phyloP scores from a whole-genome alignment of 345 rosid species.

The Boechera stricta region DNA sequence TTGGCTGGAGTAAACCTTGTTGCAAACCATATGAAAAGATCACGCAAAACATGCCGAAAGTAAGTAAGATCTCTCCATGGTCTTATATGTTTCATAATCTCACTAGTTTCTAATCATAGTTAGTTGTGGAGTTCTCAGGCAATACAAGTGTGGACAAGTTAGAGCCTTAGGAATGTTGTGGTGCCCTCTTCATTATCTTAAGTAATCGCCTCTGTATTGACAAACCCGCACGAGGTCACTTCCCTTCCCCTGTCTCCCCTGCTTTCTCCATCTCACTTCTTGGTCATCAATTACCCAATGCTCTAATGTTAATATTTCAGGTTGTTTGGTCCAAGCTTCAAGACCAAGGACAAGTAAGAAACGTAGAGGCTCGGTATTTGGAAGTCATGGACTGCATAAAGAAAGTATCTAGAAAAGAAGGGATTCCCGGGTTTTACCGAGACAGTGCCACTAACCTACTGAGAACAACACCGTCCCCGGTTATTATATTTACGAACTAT shows the following conservation, averaged over 20 bases:
- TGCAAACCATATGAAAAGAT: no score
- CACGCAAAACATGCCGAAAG: no score
- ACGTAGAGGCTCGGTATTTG: neutral
- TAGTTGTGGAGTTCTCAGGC: no score
- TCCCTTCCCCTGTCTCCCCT: neutral
- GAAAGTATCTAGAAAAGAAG: no score
- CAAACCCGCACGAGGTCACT: neutral
- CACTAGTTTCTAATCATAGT: no score
- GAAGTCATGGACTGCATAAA: no score
- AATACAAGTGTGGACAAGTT: no score
- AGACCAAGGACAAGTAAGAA: neutral
- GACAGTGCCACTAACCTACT: neutral
- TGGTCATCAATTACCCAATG: neutral
- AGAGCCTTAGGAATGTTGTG: neutral
- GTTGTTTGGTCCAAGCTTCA: neutral
- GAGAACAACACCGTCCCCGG: neutral
- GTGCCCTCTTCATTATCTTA: neutral
- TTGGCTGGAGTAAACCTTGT: no score
- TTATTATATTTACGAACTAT: no score
- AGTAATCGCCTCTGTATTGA: neutral
- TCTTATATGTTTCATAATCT: no score
- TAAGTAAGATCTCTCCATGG: no score
- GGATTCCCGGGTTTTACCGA: no score
- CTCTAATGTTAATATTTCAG: neutral
- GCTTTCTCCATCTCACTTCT: neutral